A percentile compares a stretch with the other conserved stretches of the same genome.
Evolutionary conservation across 352 stramenopile species (phyloP).

Genomic region (Phytophthora megakarya): DNA sequence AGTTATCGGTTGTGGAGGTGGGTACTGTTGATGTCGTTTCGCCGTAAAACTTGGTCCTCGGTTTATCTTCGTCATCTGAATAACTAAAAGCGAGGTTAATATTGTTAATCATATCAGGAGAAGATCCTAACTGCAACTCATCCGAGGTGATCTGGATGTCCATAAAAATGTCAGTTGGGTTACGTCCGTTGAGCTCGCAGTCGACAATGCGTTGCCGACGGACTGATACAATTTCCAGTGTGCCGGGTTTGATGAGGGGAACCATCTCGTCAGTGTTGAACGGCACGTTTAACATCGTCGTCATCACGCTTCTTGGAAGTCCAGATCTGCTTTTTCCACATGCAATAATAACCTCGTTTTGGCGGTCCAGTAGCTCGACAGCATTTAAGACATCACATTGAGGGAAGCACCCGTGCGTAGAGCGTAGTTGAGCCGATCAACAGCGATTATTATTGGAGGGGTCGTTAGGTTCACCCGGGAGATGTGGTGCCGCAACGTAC

Average conservation of each 20-base stretch:
- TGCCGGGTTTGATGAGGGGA: neutral
- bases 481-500: too few relatives aligned
- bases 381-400: neutral
- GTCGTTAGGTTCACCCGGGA: too few relatives aligned
- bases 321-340: neutral
- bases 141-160: neutral
- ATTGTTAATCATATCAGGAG: too few relatives aligned
- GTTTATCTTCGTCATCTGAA: conserved; percentile 6
- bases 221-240: neutral
- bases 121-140: neutral
- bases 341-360: neutral
- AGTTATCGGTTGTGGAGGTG: neutral
- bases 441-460: neutral
- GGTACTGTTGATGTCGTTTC: neutral
- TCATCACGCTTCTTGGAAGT: neutral
- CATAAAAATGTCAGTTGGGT: neutral
- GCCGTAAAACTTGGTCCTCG: neutral
- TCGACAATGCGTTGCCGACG: conserved; percentile 6
- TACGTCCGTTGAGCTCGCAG: neutral
- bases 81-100: neutral
- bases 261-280: neutral
- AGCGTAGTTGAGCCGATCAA: neutral
- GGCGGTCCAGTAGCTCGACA: neutral
- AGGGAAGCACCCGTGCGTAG: neutral
- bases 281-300: conserved; percentile 3